Evolutionary conservation across 768 basidiomycete species (phyloP), one percentile per base, ranked within the genome.

Genomic region (Kwoniella europaea): DNA sequence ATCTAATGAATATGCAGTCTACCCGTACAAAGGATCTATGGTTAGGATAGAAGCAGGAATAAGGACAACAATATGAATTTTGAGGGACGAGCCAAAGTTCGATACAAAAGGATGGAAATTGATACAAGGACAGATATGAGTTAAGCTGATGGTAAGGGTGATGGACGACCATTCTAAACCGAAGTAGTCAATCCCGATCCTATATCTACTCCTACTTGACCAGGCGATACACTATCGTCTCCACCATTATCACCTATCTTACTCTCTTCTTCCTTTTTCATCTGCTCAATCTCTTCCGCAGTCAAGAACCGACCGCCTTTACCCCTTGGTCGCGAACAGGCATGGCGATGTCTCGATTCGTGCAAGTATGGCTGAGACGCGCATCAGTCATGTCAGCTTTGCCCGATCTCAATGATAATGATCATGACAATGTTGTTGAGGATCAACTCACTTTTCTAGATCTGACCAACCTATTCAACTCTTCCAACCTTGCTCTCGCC

Each of bases 271-370:
- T 82, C 76, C 54, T 72, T 76, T 68, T 82, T 82, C 58, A 83
- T 63, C 13, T 75, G 77, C 60, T 80, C 82, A 57, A 95, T 94
- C 84, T 98, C 95, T 20, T 94, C 93, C 62, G 94, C 93, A 9
- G 95, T 98, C 78, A 98, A 90, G 86, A 99, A 99, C 54, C 97
- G 90, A 24, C 97, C 97, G 12, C 97, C 97, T 24, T 97, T 96
- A 4, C 97, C 97, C 67, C 97, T 88, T 16, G 97, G 97, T 20
- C 97, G 89, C 56, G 94, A 90, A 91, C 98, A 95, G 42, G 97
- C 97, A 85, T 99, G 97, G 75, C 93, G 92, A 86, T 99, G 97
- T 56, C 97, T 90, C 9, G 93, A 96, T 82, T 99, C 97, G 74
- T 99, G 97, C 41, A 98, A 90, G 85, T 98, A 99, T 1, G 97